Evolutionary conservation across 345 rosid species (phyloP).

Genomic region (Syzygium aqueum): DNA sequence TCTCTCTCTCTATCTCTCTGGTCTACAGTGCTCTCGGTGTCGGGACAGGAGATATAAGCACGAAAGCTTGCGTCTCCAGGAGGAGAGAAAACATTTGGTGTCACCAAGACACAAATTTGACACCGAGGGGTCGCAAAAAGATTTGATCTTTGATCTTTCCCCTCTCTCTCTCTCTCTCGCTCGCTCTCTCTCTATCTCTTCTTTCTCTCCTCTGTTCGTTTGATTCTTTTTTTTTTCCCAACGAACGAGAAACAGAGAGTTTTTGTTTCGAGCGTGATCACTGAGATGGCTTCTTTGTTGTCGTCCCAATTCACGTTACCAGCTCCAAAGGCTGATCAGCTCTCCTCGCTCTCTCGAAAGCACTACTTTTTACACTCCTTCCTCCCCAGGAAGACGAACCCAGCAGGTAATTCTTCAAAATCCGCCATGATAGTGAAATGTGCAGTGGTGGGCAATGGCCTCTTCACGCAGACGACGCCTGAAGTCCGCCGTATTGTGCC

Average conservation of each 20-base stretch:
- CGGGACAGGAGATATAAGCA: background rate
- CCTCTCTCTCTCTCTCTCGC: background rate
- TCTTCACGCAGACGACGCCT: slow-evolving; percentile 86
- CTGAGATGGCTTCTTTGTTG: slow-evolving; percentile 64
- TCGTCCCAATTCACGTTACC: slow-evolving; percentile 63
- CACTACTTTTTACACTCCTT: slow-evolving; percentile 68
- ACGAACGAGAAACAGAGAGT: slow-evolving; percentile 12
- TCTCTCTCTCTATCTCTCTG: background rate
- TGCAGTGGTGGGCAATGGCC: slow-evolving; percentile 70
- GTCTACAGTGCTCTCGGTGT: background rate
- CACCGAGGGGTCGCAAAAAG: background rate
- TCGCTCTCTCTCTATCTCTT: background rate
- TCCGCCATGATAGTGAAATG: slow-evolving; percentile 49
- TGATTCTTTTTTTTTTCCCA: slow-evolving; percentile 7
- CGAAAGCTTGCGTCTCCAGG: background rate
- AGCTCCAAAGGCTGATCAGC: slow-evolving; percentile 54
- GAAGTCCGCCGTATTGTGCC: slow-evolving; percentile 93
- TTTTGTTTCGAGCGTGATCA: background rate
- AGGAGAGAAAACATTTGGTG: background rate
- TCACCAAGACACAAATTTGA: background rate
- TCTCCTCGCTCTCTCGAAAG: slow-evolving; percentile 66
- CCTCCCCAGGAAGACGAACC: slow-evolving; percentile 33
- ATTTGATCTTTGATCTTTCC: background rate
- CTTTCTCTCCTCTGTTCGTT: background rate
- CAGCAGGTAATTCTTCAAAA: slow-evolving; percentile 19